A percentile compares a stretch with the other conserved stretches of the same genome.
Evolutionary conservation across 306 rosid species (phyloP).

Genomic region (Prinsepia uniflora): DNA sequence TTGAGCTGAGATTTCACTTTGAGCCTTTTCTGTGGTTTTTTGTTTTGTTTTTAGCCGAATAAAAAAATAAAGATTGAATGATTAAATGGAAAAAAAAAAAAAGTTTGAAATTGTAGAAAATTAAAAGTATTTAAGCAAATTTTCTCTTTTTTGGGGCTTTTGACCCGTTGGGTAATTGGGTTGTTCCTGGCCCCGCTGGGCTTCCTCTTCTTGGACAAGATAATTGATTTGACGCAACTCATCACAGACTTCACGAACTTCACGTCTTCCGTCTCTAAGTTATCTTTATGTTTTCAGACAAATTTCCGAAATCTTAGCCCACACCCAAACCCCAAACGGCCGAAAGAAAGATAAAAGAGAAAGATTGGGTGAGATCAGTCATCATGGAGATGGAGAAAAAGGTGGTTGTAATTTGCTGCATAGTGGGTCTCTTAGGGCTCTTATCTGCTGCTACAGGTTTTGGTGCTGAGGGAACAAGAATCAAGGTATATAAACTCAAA

Average conservation of each 20-base stretch:
- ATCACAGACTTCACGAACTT: constrained; percentile 2
- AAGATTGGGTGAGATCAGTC: background rate
- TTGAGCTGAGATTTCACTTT: background rate
- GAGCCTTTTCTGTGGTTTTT: background rate
- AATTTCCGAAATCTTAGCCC: background rate
- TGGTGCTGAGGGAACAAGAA: constrained; percentile 75
- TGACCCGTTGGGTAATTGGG: background rate
- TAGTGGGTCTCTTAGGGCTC: constrained; percentile 62
- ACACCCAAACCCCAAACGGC: background rate
- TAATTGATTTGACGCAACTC: constrained; percentile 13
- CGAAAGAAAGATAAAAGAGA: constrained; percentile 1
- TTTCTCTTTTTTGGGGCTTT: background rate
- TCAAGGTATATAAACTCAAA: constrained; percentile 45
- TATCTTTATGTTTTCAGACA: background rate
- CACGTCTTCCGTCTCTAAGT: constrained; percentile 2
- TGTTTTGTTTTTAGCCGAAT: too few relatives aligned
- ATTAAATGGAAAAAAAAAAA: too few relatives aligned
- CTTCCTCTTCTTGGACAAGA: background rate
- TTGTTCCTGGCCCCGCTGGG: background rate
- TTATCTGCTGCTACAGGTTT: constrained; percentile 72
- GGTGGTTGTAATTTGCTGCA: constrained; percentile 41
- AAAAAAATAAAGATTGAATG: too few relatives aligned
- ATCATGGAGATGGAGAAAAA: constrained; percentile 59
- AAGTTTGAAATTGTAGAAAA: background rate
- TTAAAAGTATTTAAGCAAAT: background rate